phyloP scores from a whole-genome alignment of 2,329 filamentous ascomycete genomes.

The Aspergillus felis region DNA sequence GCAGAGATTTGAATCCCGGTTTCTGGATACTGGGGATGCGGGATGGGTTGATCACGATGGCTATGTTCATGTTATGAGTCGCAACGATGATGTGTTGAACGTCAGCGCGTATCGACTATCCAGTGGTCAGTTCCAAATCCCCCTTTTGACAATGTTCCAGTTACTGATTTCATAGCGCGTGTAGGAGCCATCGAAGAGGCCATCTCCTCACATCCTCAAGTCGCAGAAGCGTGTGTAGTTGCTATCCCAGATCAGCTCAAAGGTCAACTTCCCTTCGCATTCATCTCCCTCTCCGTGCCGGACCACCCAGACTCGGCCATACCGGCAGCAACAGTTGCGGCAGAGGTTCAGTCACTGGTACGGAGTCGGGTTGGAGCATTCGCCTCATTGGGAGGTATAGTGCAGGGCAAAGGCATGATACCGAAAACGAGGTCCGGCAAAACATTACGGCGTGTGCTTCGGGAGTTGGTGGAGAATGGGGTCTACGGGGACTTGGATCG shows the following conservation, averaged over 20 bases:
- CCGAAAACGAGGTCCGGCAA: conserved; percentile 89
- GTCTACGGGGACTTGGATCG: conserved; percentile 69
- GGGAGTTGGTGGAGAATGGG: conserved; percentile 80
- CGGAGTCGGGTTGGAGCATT: conserved; percentile 82
- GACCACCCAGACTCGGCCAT: conserved; percentile 48
- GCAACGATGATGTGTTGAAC: conserved; percentile 85
- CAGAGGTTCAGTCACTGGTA: conserved; percentile 44
- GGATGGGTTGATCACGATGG: conserved; percentile 77
- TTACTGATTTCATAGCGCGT: no score
- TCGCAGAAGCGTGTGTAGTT: conserved; percentile 82
- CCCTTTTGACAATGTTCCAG: no score
- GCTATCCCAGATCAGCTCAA: conserved; percentile 82
- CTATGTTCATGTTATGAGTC: conserved; percentile 60
- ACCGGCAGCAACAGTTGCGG: conserved; percentile 22
- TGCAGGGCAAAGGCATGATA: conserved; percentile 81
- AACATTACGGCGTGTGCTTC: conserved; percentile 75
- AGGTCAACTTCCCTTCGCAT: conserved; percentile 87
- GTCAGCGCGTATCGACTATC: conserved; percentile 91
- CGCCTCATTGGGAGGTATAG: conserved; percentile 77
- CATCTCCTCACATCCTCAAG: conserved; percentile 71
- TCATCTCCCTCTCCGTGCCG: conserved; percentile 47
- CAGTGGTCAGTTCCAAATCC: conserved; percentile 32
- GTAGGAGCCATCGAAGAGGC: conserved; percentile 85
- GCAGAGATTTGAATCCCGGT: conserved; percentile 73
- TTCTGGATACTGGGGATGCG: conserved; percentile 88